Evolutionary conservation across 2,329 filamentous ascomycete genomes (phyloP).

Genomic region (Beauveria bassiana): DNA sequence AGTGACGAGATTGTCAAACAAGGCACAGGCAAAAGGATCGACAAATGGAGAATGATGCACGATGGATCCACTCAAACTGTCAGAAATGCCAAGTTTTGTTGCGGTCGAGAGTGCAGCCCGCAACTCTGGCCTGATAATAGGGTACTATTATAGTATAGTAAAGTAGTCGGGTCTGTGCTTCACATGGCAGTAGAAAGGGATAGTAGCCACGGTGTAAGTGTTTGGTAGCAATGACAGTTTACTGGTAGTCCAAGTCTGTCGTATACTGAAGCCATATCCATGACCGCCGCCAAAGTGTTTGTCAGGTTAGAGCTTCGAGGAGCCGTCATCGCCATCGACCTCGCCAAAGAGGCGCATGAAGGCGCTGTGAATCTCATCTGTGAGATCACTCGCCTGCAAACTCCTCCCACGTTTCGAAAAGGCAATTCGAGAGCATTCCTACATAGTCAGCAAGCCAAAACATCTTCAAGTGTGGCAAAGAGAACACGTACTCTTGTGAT

Average conservation of each 20-base stretch:
- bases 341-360: constrained; percentile 78
- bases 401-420: constrained; percentile 80
- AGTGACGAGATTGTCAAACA: neutral
- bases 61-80: too few relatives aligned
- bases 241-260: neutral
- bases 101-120: too few relatives aligned
- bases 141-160: too few relatives aligned
- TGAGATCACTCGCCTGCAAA: constrained; percentile 87
- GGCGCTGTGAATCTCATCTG: constrained; percentile 76
- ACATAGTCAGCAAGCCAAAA: constrained; percentile 3
- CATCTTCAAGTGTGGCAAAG: neutral
- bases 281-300: neutral
- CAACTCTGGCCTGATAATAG: too few relatives aligned
- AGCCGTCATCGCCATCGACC: constrained; percentile 36
- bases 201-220: neutral
- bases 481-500: constrained; percentile 64
- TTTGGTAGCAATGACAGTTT: too few relatives aligned
- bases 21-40: neutral
- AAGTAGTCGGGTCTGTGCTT: neutral
- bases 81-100: too few relatives aligned
- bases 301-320: constrained; percentile 26
- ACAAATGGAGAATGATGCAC: neutral
- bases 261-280: neutral
- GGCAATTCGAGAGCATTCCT: constrained; percentile 78
- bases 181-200: neutral